Conservation (phyloP, 495 filamentous ascomycete genomes). For the Pseudoneurospora amorphoporcata region DNA sequence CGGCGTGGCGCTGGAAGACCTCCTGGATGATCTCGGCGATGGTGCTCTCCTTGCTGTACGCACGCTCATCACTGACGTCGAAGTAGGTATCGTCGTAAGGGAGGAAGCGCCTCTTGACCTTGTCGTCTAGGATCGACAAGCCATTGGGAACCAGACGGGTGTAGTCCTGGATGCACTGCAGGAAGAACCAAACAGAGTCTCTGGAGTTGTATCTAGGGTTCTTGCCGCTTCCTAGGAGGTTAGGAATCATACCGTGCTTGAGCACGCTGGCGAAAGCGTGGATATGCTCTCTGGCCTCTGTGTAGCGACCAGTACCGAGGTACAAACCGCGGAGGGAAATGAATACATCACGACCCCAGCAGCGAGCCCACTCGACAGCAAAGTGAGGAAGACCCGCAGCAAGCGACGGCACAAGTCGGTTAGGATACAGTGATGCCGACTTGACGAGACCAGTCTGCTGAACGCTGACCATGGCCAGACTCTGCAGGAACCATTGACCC, state of each 20-base stretch:
- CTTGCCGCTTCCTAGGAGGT: slow-evolving; percentile 76
- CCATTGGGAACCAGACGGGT: slow-evolving; percentile 74
- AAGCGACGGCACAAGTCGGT: slow-evolving; percentile 71
- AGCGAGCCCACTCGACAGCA: slow-evolving; percentile 83
- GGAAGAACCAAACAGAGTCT: slow-evolving; percentile 95
- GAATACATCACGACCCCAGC: slow-evolving; percentile 96
- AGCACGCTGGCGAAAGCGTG: slow-evolving; percentile 91
- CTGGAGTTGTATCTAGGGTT: slow-evolving; percentile 93
- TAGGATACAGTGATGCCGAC: slow-evolving; percentile 82
- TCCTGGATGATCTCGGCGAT: slow-evolving; percentile 89
- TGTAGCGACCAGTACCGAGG: slow-evolving; percentile 77
- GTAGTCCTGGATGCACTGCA: slow-evolving; percentile 93
- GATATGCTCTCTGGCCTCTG: slow-evolving; percentile 87
- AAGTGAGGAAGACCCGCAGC: slow-evolving; percentile 96
- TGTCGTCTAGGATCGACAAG: slow-evolving; percentile 59
- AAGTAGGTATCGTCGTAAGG: slow-evolving; percentile 97
- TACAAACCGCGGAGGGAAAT: slow-evolving; percentile 87
- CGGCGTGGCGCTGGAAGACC: slow-evolving; percentile 80
- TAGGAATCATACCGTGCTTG: slow-evolving; percentile 98
- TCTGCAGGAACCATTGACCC: slow-evolving; percentile 77
- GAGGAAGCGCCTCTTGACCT: slow-evolving; percentile 76
- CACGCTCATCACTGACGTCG: slow-evolving; percentile 61
- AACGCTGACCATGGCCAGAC: slow-evolving; percentile 76
- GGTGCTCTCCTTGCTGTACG: slow-evolving; percentile 72
- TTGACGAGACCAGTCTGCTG: slow-evolving; percentile 84